These are phyloP conservation scores for Olyra latifolia DNA, from an alignment of 176 grass and related monocot species.

Conservation along the genomic window DNA sequence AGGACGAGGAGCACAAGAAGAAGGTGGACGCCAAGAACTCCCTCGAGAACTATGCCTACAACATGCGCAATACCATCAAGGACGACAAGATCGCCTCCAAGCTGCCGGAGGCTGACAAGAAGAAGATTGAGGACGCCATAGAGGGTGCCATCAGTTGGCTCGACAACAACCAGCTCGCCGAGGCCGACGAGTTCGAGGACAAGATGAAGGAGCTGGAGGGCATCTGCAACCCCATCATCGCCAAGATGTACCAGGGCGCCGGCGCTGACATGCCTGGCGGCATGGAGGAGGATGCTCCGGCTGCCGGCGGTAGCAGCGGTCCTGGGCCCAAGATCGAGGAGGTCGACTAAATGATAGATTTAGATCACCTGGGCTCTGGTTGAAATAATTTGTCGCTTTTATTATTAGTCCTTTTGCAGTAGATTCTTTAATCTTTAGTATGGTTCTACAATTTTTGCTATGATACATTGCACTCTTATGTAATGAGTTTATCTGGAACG, in stretches of 20 bases:
- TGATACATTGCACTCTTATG: not conserved
- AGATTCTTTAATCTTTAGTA: not conserved
- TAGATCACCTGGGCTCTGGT: not conserved
- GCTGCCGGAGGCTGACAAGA: constrained; percentile 64
- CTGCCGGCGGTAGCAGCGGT: constrained; percentile 51
- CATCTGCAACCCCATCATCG: constrained; percentile 88
- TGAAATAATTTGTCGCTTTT: constrained; percentile 21
- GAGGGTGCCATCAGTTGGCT: constrained; percentile 74
- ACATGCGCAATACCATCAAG: constrained; percentile 91
- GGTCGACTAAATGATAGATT: constrained; percentile 58
- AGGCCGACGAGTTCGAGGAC: constrained; percentile 82
- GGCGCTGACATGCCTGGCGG: constrained; percentile 60
- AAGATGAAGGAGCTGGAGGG: constrained; percentile 95
- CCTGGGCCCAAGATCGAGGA: constrained; percentile 93
- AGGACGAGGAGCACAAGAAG: constrained; percentile 93
- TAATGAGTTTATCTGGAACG: not conserved
- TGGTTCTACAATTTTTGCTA: not conserved
- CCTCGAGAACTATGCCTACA: constrained; percentile 90
- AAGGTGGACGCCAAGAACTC: constrained; percentile 90
- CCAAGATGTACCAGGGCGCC: constrained; percentile 93
- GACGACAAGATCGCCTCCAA: constrained; percentile 85
- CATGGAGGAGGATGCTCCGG: constrained; percentile 66
- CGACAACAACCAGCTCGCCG: constrained; percentile 77
- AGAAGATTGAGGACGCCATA: constrained; percentile 80
- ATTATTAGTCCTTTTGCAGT: not conserved